Base-by-base conservation (phyloP, 139 green algal genomes). In the Volvox africanus region DNA sequence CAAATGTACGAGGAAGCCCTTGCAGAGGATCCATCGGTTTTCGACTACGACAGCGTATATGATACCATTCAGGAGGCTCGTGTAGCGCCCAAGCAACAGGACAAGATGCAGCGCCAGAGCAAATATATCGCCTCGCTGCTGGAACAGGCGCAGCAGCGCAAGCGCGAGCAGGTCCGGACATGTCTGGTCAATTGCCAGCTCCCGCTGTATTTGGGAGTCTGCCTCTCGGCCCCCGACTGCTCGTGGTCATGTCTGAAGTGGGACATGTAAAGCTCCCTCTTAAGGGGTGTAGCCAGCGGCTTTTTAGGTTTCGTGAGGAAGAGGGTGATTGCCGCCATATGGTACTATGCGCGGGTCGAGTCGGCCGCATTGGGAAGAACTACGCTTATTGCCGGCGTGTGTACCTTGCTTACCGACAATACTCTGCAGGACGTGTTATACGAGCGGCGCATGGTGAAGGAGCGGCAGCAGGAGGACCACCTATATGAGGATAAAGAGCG, bases 21-120 rank as follows among this genome's bases (percentile, higher is more conserved):
- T n/a, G 94, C 94, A 18, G 92, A 99, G 86, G 98, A 99, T 87
- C 94, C 98, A 0, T 96, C 92, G 2, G 95, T 97, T 0, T 99
- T 99, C 82, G 97, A 99, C 89, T 99, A 99, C 90, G 98, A 99
- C 79, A 96, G 91, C 9, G 92, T 93, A 37, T 99, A 98, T 81
- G 98, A 99, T 62, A 91, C 83, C 88, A 98, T 99, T 9, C 96
- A 96, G 89, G 71, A 95, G 75, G 73, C 94, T 3, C 92, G 94
- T 18, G 83, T 88, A 65, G 89, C 94, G 77, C 93, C 96, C 18
- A 96, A 96, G 86, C 90, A 93, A 85, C 87, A 94, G 55, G 95
- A 99, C 44, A 96, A 97, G 93, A 67, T 96, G 26, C 75, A 93
- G 62, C 80, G 90, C 11, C 83, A 95, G 77, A 94, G 87, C 75